Base-by-base conservation (phyloP, 148 eudicot genomes). In the Vaccinium vitisidaea region DNA sequence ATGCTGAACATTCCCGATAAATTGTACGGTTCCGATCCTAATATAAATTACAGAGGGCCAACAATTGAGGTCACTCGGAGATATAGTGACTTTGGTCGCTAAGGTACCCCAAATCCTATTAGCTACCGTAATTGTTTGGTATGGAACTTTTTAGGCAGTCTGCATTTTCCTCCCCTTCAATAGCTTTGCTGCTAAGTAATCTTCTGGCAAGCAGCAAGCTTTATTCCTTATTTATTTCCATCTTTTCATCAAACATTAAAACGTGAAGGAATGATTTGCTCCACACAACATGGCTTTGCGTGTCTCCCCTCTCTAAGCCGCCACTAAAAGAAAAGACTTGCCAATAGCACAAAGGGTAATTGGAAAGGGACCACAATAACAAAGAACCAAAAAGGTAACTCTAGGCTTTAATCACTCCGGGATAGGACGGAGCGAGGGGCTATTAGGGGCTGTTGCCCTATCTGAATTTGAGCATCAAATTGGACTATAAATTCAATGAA, bases 111-210 rank as follows among this genome's bases (percentile, higher is more conserved):
- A 36, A 36, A 36, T 36, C 3, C 4, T 36, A 36, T 36, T 36
- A 36, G 39, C 39, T 36, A 36, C 39, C 1, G 39, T 36, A 36
- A 36, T 36, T 36, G 39, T 36, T 36, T 36, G 39, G 39, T 54
- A 54, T 54, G 58, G 58, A 54, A 54, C 15, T 54, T 13, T 10
- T 10, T 54, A 11, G 3, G 58, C 58, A 54, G 12, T 4, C 18
- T 54, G 15, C 15, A 39, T 74, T 74, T 12, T 36, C 5, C 6
- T 74, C 13, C 27, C 36, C n/a, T 21, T 73, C 8, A 2, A 75
- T 32, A 19, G 25, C 78, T 75, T 75, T 9, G 48, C 53, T 21
- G 48, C 53, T 46, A 75, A 75, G 78, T 75, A 75, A 75, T 75
- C 78, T 75, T 16, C 53, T 19, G 16, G 21, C 43, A 14, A 25